Conservation (phyloP, 371 early-diverging fungal genomes). For the Mucor velutinosus region DNA sequence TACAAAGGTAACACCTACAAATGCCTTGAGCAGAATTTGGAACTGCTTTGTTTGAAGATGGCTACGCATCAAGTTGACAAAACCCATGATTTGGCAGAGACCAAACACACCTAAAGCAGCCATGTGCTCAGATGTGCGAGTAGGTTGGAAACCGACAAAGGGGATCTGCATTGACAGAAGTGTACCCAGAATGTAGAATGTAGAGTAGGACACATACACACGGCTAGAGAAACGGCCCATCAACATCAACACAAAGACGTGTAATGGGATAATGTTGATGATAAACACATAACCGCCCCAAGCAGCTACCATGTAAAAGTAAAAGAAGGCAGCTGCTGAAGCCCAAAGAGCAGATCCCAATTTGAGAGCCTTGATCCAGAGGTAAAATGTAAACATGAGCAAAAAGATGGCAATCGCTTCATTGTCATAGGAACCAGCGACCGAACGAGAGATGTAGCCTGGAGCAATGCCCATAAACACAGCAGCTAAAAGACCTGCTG, state of each 20-base stretch:
- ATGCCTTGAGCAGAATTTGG: slow-evolving; percentile 69
- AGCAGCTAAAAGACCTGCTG: slow-evolving; percentile 95
- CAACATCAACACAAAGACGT: slow-evolving; percentile 89
- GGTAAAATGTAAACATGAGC: slow-evolving; percentile 94
- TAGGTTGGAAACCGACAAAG: slow-evolving; percentile 98
- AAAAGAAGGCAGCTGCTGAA: slow-evolving; percentile 86
- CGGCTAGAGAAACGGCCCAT: slow-evolving; percentile 96
- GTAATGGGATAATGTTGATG: slow-evolving; percentile 97
- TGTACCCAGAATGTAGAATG: slow-evolving; percentile 96
- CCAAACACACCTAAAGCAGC: slow-evolving; percentile 95
- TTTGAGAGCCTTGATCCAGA: slow-evolving; percentile 96
- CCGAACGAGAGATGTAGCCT: slow-evolving; percentile 98
- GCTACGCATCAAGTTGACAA: slow-evolving; percentile 79
- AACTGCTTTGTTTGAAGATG: slow-evolving; percentile 87
- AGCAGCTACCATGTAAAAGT: slow-evolving; percentile 99
- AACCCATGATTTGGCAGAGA: slow-evolving; percentile 90
- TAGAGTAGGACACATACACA: slow-evolving; percentile 95
- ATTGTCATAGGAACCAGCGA: slow-evolving; percentile 99
- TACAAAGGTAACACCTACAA: slow-evolving; percentile 66
- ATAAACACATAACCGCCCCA: slow-evolving; percentile 99
- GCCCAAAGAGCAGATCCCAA: slow-evolving; percentile 90
- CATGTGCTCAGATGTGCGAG: slow-evolving; percentile 98
- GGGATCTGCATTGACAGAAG: slow-evolving; percentile 98
- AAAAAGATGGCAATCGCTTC: slow-evolving; percentile 99
- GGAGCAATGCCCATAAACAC: slow-evolving; percentile 98